Evolutionary conservation across 441 rosid genomes (phyloP), one percentile per base, ranked within the genome.

Genomic region (Cnidoscolus chayamansa): DNA sequence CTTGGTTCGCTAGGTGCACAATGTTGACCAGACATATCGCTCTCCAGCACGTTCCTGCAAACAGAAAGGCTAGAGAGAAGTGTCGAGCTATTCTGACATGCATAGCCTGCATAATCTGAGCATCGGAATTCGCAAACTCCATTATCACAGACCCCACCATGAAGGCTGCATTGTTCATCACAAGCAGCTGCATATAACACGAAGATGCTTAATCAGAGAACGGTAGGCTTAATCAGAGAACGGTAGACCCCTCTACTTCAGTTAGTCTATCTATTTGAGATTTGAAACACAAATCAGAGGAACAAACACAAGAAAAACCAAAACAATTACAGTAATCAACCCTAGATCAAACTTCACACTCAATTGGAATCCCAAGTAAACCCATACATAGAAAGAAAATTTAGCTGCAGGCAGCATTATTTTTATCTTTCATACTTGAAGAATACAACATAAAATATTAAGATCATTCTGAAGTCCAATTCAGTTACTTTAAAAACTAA

Each of bases 101-200:
- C 86, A 76, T 95, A 95, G 72, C 99, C 99, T 2, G 98, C 97
- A 65, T 95, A 95, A 84, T 95, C 99, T 15, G 99, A 95, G 91
- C 99, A 96, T 49, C 98, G 96, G 72, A 96, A 96, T 80, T 96
- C 98, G 45, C 99, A 96, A 81, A 91, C 94, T 57, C 99, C 99
- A 31, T 96, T 93, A 73, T 96, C 99, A 78, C 99, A 96, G 35
- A 96, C 99, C 62, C 98, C 99, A 43, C 99, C 98, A 37, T 96
- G 99, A 19, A 96, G 93, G 75, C 98, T 96, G 85, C 99, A 96
- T 70, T 96, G 99, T 75, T 96, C 96, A 54, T 96, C 97, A 25
- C 99, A 96, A 61, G 89, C 91, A 74, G 93, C 99, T 96, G 95
- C 80, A 75, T 20, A 58, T 72, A 76, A 66, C 60, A 47, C 37